Conservation (phyloP, 306 rosid species). For the Medicago arabica region DNA sequence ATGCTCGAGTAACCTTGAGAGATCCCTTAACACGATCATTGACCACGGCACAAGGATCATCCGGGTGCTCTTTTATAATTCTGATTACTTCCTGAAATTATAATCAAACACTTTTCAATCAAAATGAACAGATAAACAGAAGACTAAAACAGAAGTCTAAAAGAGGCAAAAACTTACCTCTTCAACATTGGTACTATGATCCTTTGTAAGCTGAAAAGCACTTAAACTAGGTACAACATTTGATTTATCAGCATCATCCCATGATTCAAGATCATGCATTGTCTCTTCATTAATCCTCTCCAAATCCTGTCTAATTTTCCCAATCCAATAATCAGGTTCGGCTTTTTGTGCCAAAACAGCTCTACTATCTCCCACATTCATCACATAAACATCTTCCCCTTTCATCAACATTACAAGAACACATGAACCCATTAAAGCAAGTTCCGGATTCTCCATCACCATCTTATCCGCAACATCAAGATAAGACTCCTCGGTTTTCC, state of each 20-base stretch:
- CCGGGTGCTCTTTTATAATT: conserved; percentile 77
- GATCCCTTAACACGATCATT: conserved; percentile 98
- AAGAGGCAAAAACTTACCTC: conserved; percentile 56
- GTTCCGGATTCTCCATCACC: conserved; percentile 84
- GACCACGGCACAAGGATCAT: conserved; percentile 78
- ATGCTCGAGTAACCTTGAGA: conserved; percentile 94
- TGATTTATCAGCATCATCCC: conserved; percentile 67
- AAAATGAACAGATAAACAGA: conserved; percentile 34
- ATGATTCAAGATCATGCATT: conserved; percentile 83
- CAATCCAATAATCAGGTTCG: conserved; percentile 94
- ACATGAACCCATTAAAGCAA: conserved; percentile 98
- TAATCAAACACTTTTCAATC: conserved; percentile 25
- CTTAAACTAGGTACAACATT: conserved; percentile 57
- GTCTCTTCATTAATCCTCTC: conserved; percentile 95
- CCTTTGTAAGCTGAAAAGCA: conserved; percentile 83
- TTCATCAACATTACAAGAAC: conserved; percentile 98
- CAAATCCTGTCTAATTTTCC: conserved; percentile 84
- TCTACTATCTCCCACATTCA: conserved; percentile 96
- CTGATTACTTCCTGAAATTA: conserved; percentile 79
- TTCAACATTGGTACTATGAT: conserved; percentile 81
- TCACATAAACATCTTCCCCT: conserved; percentile 92
- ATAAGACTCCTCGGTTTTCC: conserved; percentile 87
- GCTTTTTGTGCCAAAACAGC: conserved; percentile 91
- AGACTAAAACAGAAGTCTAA: conserved; percentile 26
- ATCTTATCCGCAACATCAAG: conserved; percentile 85